Base-by-base conservation (phyloP, 106 monocot species). In the Alisma plantagoaquatica region DNA sequence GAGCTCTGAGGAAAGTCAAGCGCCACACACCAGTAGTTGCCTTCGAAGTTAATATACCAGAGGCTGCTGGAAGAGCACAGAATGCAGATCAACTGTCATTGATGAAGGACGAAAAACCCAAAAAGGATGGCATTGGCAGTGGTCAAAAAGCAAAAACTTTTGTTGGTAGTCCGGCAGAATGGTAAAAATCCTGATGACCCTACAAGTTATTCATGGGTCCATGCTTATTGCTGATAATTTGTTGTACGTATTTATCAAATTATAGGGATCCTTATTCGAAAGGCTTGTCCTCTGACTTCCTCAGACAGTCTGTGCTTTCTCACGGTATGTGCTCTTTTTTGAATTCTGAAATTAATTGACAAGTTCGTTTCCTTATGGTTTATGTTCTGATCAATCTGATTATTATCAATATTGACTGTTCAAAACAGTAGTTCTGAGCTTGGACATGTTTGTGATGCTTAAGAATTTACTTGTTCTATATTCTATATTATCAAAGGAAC, bases 201-300 rank as follows among this genome's bases (percentile, higher is more conserved):
- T 51, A 51, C 20, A 10, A 27, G 26, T 51, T 51, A 51, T 51
- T 26, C 24, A 4, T 9, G 3, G 26, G 0, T 11, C 29, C 24
- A 14, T n/a, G 3, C 20, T 8, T 20, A 8, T 2, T 48, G 47
- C 47, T 17, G 1, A 48, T 0, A 15, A 8, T 9, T 18, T 47
- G 46, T 48, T 48, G 22, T 47, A 47, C 2, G 17, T 9, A 29
- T n/a, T 51, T 51, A 5, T 28, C 24, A 10, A 26, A 2, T 55
- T 0, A 2, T 23, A 55, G 55, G 55, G 55, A 55, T 55, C 55
- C 55, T 21, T 55, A 32, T 35, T 55, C 55, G 1, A 29, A 55
- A 21, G 55, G 19, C 25, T 33, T 55, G 4, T 33, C 55, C 19
- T 33, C 55, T 22, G 19, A 33, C 23, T n/a, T 55, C 16, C 55